Evolutionary conservation across 345 rosid genomes (phyloP).

Genomic region (Salix dunnii): DNA sequence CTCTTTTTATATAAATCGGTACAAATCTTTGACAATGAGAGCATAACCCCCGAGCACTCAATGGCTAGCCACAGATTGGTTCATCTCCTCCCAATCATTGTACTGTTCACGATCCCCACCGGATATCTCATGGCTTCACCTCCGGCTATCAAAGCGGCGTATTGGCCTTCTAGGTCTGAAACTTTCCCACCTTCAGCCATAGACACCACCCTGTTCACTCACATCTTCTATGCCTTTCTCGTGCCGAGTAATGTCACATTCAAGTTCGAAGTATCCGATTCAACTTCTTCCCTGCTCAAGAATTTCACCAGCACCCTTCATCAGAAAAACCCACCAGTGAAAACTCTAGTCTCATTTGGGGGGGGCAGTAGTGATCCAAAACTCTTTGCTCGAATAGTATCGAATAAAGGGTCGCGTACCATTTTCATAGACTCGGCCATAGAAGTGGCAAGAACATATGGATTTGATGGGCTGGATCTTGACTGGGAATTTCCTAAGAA

Average conservation of each 20-base stretch:
- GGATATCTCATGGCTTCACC: constrained; percentile 15
- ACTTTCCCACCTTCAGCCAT: constrained; percentile 44
- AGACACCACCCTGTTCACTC: constrained; percentile 49
- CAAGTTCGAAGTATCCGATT: constrained; percentile 29
- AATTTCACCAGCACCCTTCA: constrained; percentile 49
- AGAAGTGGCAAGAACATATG: constrained; percentile 39
- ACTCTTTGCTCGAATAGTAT: constrained; percentile 36
- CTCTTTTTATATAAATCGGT: background rate
- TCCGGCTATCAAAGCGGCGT: constrained; percentile 41
- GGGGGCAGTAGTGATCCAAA: constrained; percentile 27
- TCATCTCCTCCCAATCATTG: background rate
- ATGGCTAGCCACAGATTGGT: background rate
- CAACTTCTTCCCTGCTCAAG: constrained; percentile 13
- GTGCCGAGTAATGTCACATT: constrained; percentile 37
- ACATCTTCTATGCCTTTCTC: constrained; percentile 56
- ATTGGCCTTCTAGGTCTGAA: constrained; percentile 45
- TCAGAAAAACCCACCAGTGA: constrained; percentile 32
- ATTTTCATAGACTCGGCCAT: constrained; percentile 43
- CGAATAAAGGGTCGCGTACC: constrained; percentile 24
- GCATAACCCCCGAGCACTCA: background rate
- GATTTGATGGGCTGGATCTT: constrained; percentile 56
- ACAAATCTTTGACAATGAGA: background rate
- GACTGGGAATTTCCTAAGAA: constrained; percentile 56
- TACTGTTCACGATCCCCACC: background rate
- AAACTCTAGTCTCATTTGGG: constrained; percentile 49